Evolutionary conservation across 768 basidiomycete species (phyloP).

Genomic region (Sarcomyxa edulis): DNA sequence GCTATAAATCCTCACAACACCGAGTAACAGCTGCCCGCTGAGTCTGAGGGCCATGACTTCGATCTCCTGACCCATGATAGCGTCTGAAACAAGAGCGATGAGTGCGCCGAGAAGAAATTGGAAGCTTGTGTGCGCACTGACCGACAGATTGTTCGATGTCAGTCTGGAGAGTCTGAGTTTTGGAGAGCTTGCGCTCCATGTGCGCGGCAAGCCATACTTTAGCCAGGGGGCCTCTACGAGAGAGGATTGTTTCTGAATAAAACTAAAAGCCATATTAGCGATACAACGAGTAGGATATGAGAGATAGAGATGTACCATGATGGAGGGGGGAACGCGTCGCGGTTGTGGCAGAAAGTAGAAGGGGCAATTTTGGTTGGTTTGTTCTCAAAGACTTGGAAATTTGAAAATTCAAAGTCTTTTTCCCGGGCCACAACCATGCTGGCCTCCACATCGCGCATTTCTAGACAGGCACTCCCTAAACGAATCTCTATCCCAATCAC

Average conservation of each 20-base stretch:
- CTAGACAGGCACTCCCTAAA: conserved; percentile 15
- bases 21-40: conserved; percentile 94
- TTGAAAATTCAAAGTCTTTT: no score
- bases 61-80: conserved; percentile 91
- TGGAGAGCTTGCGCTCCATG: conserved; percentile 97
- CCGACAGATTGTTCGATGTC: conserved; percentile 94
- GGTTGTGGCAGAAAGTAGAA: conserved; percentile 16
- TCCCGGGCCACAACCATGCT: conserved; percentile 16
- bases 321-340: conserved; percentile 16
- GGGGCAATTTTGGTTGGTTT: no score
- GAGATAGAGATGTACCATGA: conserved; percentile 21
- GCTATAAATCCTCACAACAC: conserved; percentile 96
- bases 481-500: no score
- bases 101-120: neutral
- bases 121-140: conserved; percentile 26
- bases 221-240: conserved; percentile 88
- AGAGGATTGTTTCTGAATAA: conserved; percentile 91
- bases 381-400: no score
- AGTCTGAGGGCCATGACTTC: conserved; percentile 92
- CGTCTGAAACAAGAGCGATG: conserved; percentile 39
- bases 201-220: conserved; percentile 99
- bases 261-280: conserved; percentile 44
- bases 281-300: neutral
- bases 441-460: conserved; percentile 14
- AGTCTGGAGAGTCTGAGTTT: conserved; percentile 89